A percentile compares a stretch with the other conserved stretches of the same genome.
These are phyloP conservation scores for Vigna hirtella DNA, from an alignment of 306 rosid genomes.

Conservation along the genomic window DNA sequence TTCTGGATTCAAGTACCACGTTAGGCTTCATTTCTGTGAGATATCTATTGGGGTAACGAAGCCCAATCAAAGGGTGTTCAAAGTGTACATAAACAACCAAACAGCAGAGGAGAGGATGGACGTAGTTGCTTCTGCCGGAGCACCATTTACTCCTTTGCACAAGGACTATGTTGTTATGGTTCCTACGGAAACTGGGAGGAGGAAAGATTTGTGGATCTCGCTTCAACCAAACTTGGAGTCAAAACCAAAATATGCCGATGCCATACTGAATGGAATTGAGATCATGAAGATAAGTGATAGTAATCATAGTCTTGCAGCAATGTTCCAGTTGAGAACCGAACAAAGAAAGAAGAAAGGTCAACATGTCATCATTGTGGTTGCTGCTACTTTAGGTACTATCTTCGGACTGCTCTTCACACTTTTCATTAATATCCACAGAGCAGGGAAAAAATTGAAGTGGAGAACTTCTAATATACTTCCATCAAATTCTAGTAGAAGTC, in stretches of 20 bases:
- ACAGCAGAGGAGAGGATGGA: conserved; percentile 52
- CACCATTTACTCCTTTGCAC: conserved; percentile 25
- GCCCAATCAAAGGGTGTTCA: conserved; percentile 50
- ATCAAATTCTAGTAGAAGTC: not conserved
- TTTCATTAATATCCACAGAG: conserved; percentile 24
- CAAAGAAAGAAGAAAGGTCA: conserved; percentile 13
- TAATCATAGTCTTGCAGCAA: conserved; percentile 45
- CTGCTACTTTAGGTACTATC: conserved; percentile 29
- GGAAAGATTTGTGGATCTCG: conserved; percentile 39
- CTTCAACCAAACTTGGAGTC: conserved; percentile 50
- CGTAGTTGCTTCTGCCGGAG: conserved; percentile 43
- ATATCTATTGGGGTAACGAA: conserved; percentile 34
- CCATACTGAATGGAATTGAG: conserved; percentile 55
- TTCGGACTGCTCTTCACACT: conserved; percentile 17
- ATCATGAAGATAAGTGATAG: conserved; percentile 53
- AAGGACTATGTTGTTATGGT: conserved; percentile 52
- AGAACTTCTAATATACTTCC: conserved; percentile 5
- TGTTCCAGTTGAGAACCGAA: conserved; percentile 28
- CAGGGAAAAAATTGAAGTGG: conserved; percentile 14
- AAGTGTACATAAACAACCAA: conserved; percentile 52
- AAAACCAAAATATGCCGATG: conserved; percentile 47
- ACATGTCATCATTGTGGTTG: not conserved
- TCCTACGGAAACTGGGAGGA: conserved; percentile 34
- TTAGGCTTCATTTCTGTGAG: conserved; percentile 58
- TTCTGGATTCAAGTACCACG: conserved; percentile 50